phyloP scores from a whole-genome alignment of 129 eudicot genomes.

The Smallanthus sonchifolius region DNA sequence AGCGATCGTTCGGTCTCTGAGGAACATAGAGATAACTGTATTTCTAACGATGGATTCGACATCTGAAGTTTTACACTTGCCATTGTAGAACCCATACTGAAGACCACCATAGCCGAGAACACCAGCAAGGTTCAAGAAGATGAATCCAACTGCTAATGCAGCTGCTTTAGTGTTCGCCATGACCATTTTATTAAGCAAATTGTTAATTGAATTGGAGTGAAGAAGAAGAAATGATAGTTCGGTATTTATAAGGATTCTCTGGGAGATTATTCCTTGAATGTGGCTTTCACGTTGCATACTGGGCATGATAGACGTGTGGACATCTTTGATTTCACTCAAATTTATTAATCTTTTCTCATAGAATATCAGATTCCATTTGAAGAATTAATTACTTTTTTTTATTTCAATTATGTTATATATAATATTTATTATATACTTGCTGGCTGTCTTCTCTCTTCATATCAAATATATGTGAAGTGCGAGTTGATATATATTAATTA shows the following conservation, averaged over 20 bases:
- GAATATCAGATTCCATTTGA: background rate
- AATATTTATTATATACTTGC: too few relatives aligned
- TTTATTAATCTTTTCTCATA: background rate
- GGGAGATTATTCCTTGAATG: background rate
- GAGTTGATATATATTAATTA: background rate
- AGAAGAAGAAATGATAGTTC: background rate
- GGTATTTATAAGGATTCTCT: conserved; percentile 1
- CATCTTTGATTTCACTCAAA: background rate
- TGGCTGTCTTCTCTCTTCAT: background rate
- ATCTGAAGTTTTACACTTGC: conserved; percentile 34
- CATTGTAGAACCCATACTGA: conserved; percentile 42
- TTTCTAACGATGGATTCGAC: conserved; percentile 43
- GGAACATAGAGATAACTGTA: conserved; percentile 20
- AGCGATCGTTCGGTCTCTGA: conserved; percentile 32
- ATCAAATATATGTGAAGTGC: background rate
- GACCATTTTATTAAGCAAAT: background rate
- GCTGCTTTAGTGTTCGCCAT: conserved; percentile 14
- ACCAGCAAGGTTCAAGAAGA: conserved; percentile 27
- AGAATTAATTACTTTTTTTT: background rate
- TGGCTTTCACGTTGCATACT: background rate
- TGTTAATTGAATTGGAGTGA: conserved; percentile 11
- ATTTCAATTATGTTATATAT: background rate
- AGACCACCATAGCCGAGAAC: conserved; percentile 32
- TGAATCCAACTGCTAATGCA: conserved; percentile 12
- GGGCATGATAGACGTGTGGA: background rate